phyloP scores from a whole-genome alignment of 2,329 filamentous ascomycete species.

The Fusarium chaquense region DNA sequence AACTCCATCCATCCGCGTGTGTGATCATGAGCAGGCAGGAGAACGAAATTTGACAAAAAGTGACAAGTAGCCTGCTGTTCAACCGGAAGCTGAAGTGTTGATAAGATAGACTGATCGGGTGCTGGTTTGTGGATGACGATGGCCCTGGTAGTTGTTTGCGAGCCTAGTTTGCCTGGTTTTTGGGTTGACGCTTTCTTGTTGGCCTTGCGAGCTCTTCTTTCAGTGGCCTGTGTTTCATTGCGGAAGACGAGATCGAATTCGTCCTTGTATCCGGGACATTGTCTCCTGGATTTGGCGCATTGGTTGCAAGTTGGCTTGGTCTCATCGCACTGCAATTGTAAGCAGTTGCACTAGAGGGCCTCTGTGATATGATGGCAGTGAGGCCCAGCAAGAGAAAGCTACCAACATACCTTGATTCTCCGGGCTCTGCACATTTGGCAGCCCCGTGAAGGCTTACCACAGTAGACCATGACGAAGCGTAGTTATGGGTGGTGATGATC shows the following conservation, averaged over 20 bases:
- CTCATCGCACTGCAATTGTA: constrained; percentile 70
- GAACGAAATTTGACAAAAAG: constrained; percentile 71
- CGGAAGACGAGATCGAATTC: constrained; percentile 80
- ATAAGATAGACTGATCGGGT: constrained; percentile 46
- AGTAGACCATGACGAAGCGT: constrained; percentile 68
- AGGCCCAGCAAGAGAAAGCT: background rate
- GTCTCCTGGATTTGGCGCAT: constrained; percentile 71
- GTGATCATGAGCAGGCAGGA: constrained; percentile 63
- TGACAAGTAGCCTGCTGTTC: constrained; percentile 69
- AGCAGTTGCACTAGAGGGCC: constrained; percentile 12
- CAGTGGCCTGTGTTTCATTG: constrained; percentile 77
- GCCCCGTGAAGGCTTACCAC: constrained; percentile 74
- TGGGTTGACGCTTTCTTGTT: constrained; percentile 60
- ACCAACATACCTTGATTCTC: constrained; percentile 74
- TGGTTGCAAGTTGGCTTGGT: constrained; percentile 74
- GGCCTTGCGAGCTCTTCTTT: constrained; percentile 69
- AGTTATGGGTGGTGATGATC: background rate
- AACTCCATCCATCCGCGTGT: constrained; percentile 70
- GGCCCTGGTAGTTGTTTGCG: constrained; percentile 21
- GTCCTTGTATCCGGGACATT: constrained; percentile 76
- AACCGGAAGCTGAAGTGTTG: constrained; percentile 59
- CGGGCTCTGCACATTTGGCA: constrained; percentile 81
- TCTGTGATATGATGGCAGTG: background rate
- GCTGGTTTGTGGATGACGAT: constrained; percentile 30
- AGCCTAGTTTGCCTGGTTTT: constrained; percentile 49